phyloP scores from a whole-genome alignment of 2,329 filamentous ascomycete genomes.

The Nothomitra cinnamomea region DNA sequence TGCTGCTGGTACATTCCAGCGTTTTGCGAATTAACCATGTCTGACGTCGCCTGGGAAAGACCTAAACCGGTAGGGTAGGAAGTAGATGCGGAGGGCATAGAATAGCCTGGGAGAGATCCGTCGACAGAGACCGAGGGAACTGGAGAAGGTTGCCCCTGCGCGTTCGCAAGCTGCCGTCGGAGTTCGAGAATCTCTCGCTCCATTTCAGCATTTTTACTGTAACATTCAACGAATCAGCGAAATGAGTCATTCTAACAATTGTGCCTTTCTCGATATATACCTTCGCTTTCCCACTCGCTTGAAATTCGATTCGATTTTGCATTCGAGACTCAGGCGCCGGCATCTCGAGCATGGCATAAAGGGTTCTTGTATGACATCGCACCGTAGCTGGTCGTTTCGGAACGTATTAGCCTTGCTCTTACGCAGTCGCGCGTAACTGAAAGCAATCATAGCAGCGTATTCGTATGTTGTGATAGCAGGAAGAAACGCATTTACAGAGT shows the following conservation, averaged over 20 bases:
- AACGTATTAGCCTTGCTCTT: neutral
- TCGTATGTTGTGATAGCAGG: neutral
- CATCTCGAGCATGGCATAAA: slow-evolving; percentile 65
- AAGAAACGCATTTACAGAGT: slow-evolving; percentile 14
- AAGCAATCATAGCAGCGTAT: slow-evolving; percentile 4
- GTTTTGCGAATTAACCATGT: slow-evolving; percentile 28
- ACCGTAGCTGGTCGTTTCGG: slow-evolving; percentile 42
- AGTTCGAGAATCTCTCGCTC: slow-evolving; percentile 43
- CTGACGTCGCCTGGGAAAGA: neutral
- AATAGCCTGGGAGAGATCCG: neutral
- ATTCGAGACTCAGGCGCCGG: slow-evolving; percentile 61
- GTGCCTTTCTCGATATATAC: slow-evolving; percentile 31
- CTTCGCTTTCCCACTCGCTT: slow-evolving; percentile 66
- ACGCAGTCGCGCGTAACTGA: neutral
- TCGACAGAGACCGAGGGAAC: neutral
- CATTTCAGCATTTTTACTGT: slow-evolving; percentile 68
- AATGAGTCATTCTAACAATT: neutral
- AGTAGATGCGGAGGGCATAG: neutral
- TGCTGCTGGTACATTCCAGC: slow-evolving; percentile 41
- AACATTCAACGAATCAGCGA: slow-evolving; percentile 20
- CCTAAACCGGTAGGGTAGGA: neutral
- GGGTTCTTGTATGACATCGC: slow-evolving; percentile 68
- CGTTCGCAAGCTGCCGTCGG: slow-evolving; percentile 26
- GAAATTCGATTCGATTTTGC: slow-evolving; percentile 78
- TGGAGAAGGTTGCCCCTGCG: neutral